Base-by-base conservation (phyloP, 2,329 filamentous ascomycete genomes). In the Verticillium klebahnii region DNA sequence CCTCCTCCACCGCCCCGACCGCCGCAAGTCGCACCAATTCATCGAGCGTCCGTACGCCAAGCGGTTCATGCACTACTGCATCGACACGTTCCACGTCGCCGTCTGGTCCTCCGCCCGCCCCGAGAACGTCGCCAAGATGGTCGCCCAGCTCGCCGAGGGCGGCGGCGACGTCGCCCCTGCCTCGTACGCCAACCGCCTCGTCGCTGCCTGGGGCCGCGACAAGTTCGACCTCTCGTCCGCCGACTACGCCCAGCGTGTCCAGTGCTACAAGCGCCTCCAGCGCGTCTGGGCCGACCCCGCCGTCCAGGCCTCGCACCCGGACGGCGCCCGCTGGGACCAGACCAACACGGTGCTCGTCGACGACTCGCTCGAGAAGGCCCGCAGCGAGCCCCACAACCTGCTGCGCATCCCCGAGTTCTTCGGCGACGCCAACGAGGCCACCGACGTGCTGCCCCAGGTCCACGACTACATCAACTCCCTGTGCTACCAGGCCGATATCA, bases 261-360 rank as follows among this genome's bases (percentile, higher is more conserved):
- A 96, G 73, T 92, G 93, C 62, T 98, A 97, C 82, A 99, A 99
- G 79, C 85, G 91, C 40, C 82, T 99, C 3, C 81, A 85, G 0
- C 79, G 76, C 58, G 76, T 97, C 0, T 99, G 95, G 95, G 69
- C 69, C 14, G 76, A 86, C 65, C 72, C 74, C 0, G 57, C 61
- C 3, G 73, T 87, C 25, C 72, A 71, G 62, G 70, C 64, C 8
- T 76, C 78, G 37, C 81, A 83, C 73, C 84, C 78, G n/a, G 71
- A 70, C 37, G 72, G 69, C 15, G 72, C 67, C 0, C 60, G 64
- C 23, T 98, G 93, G 90, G 84, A 88, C 68, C 93, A 97, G 76
- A 82, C 82, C 58, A 96, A 98, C 74, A 98, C 95, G 0, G 83
- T 98, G 7, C 81, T 99, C 31, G 87, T 98, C 45, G 95, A 99